Percentiles rank a stretch among this genome's conserved stretches.
Evolutionary conservation across 768 basidiomycete genomes (phyloP).

Genomic region (Naganishia vishniacii): DNA sequence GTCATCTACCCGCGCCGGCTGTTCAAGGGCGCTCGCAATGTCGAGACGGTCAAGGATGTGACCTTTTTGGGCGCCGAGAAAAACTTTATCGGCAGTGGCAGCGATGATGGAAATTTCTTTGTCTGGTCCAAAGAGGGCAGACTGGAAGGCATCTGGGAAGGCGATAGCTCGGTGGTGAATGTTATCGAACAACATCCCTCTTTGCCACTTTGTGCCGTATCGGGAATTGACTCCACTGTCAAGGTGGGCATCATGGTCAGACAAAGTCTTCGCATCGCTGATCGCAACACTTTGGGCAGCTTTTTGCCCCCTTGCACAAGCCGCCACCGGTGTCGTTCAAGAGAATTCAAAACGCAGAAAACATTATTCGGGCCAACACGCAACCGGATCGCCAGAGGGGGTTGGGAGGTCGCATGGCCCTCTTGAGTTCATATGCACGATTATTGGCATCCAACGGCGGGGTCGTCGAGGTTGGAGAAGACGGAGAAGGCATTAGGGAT

Average conservation of each 20-base stretch:
- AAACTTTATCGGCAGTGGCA: conserved; percentile 74
- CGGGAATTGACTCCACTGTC: conserved; percentile 77
- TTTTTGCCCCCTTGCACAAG: conserved; percentile 15
- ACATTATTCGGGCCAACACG: conserved; percentile 15
- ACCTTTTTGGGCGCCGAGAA: conserved; percentile 76
- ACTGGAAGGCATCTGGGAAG: conserved; percentile 73
- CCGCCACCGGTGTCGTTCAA: background rate
- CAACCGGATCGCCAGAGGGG: conserved; percentile 4
- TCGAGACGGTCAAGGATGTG: conserved; percentile 73
- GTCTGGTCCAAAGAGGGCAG: conserved; percentile 70
- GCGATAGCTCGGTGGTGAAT: conserved; percentile 74
- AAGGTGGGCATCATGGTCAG: conserved; percentile 55
- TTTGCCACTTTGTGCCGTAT: conserved; percentile 73
- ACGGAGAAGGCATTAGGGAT: conserved; percentile 3
- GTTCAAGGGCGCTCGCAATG: conserved; percentile 68
- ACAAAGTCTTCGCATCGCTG: background rate
- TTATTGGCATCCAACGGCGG: conserved; percentile 9
- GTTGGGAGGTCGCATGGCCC: conserved; percentile 13
- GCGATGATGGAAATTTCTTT: conserved; percentile 72
- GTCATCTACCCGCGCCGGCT: conserved; percentile 59
- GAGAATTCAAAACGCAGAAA: conserved; percentile 13
- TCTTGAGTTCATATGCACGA: conserved; percentile 12
- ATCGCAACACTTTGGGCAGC: background rate
- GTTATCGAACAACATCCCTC: conserved; percentile 75
- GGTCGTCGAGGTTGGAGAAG: conserved; percentile 2